Percentiles rank a stretch among this genome's conserved stretches.
Evolutionary conservation across 371 early-diverging fungal genomes (phyloP).

Genomic region (Polyrhizophydium stewartii): DNA sequence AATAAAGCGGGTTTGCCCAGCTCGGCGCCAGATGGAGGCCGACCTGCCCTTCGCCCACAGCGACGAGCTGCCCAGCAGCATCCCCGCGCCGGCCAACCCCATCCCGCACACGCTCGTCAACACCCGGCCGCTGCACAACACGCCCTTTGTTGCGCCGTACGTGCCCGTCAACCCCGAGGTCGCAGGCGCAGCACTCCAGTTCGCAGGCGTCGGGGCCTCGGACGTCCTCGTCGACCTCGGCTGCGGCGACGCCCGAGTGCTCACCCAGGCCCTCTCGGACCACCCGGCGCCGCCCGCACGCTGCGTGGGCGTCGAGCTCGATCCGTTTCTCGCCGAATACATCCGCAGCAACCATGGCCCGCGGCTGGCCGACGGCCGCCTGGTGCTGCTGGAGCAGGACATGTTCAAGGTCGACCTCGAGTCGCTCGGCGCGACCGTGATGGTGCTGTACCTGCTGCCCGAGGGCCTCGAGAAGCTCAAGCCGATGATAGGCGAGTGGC

Average conservation of each 20-base stretch:
- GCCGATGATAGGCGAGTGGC: conserved; percentile 17
- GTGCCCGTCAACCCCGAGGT: conserved; percentile 20
- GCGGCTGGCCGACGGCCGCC: neutral
- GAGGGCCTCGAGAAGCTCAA: conserved; percentile 20
- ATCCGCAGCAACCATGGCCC: conserved; percentile 4
- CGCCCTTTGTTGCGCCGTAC: conserved; percentile 31
- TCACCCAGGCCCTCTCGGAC: conserved; percentile 12
- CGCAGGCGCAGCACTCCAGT: conserved; percentile 9
- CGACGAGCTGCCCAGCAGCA: conserved; percentile 6
- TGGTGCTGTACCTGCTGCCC: conserved; percentile 32
- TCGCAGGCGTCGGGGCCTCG: conserved; percentile 7
- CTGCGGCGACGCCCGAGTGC: conserved; percentile 31
- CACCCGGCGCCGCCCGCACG: neutral
- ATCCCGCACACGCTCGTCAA: conserved; percentile 17
- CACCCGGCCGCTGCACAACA: conserved; percentile 19
- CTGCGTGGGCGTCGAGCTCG: conserved; percentile 30
- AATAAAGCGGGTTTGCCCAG: neutral
- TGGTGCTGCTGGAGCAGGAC: conserved; percentile 18
- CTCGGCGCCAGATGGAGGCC: neutral
- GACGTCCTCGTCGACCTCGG: conserved; percentile 31
- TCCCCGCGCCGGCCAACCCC: neutral
- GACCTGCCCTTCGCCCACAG: conserved; percentile 11
- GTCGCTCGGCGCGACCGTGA: conserved; percentile 15
- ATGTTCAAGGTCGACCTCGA: conserved; percentile 28
- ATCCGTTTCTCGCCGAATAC: conserved; percentile 20